Evolutionary conservation across 2,329 filamentous ascomycete genomes (phyloP).

Genomic region (Zymoseptoria pseudotritici): DNA sequence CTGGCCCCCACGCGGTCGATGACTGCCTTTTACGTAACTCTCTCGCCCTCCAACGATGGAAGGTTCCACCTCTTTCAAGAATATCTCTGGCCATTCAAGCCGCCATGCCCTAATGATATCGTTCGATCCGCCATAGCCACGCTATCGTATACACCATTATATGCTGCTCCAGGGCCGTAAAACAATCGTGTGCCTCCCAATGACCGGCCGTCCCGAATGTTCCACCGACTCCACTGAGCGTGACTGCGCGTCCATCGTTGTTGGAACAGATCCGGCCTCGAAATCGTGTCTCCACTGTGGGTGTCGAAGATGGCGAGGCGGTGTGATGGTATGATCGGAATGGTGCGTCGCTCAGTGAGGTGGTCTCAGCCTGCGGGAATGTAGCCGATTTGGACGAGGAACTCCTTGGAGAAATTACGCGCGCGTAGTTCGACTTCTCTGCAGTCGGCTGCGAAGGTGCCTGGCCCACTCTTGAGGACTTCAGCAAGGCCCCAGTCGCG

Average conservation of each 20-base stretch:
- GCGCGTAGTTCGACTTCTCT: slow-evolving; percentile 22
- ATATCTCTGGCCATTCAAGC: background rate
- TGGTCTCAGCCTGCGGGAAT: slow-evolving; percentile 3
- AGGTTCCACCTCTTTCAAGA: background rate
- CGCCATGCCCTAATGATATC: background rate
- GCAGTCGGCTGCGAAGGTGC: slow-evolving; percentile 20
- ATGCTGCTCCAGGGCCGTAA: background rate
- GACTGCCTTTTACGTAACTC: background rate
- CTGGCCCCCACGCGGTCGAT: background rate
- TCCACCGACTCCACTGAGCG: background rate
- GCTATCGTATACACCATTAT: background rate
- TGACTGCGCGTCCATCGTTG: background rate
- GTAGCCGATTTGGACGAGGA: slow-evolving; percentile 25
- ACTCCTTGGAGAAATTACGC: slow-evolving; percentile 23
- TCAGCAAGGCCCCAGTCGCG: slow-evolving; percentile 28
- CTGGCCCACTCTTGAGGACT: slow-evolving; percentile 25
- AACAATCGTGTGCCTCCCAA: background rate
- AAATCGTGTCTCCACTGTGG: background rate
- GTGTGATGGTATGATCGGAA: background rate
- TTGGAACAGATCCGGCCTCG: background rate
- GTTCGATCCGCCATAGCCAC: background rate
- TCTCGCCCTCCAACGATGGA: background rate
- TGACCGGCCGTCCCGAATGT: background rate
- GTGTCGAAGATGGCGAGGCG: background rate
- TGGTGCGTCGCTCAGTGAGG: background rate